Base-by-base conservation (phyloP, 306 rosid genomes). In the Luffa acutangula region DNA sequence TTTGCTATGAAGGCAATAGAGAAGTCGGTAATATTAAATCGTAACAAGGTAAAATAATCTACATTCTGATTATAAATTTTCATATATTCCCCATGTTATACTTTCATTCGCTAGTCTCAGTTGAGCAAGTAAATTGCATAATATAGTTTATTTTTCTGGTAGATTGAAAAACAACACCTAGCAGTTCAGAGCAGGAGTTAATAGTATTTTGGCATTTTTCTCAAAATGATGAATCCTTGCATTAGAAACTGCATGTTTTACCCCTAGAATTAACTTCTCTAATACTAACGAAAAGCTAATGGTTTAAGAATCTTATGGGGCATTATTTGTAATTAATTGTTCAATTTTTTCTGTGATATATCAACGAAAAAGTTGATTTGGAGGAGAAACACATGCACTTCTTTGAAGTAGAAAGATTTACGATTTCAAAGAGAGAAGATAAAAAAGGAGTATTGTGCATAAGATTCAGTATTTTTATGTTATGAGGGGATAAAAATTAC, bases 1-100 rank as follows among this genome's bases (percentile, higher is more conserved):
- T 95, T 83, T 82, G 97, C 98, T 79, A 95, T 95, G 97, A 95
- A 95, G 89, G 97, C 97, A 78, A 95, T 95, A 95, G 98, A 92
- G 74, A 95, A 95, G 85, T 85, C 97, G 53, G 81, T 81, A 65
- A 90, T 95, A 92, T 77, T 92, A 65, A 91, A 89, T 81, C 98
- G 98, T 56, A 95, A 95, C 87, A 95, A 95, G 98, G 98, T 95
- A 42, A 42, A 20, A 5, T 41, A 69, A 42, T 69, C 53, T 54
- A 53, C 48, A 1, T 11, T 53, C 79, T 75, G 77, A 25, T 46
- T 48, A n/a, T 71, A 20, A 66, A 67, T 43, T 46, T 21, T 46
- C 77, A 71, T 46, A 21, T 46, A 46, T 11, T 25, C 18, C 53
- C 2, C 77, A 46, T 46, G 54, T 42, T 70, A 64, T 64, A 42